Evolutionary conservation across 768 basidiomycete species (phyloP), one percentile per base, ranked within the genome.

Genomic region (Lactarius hatsudake): DNA sequence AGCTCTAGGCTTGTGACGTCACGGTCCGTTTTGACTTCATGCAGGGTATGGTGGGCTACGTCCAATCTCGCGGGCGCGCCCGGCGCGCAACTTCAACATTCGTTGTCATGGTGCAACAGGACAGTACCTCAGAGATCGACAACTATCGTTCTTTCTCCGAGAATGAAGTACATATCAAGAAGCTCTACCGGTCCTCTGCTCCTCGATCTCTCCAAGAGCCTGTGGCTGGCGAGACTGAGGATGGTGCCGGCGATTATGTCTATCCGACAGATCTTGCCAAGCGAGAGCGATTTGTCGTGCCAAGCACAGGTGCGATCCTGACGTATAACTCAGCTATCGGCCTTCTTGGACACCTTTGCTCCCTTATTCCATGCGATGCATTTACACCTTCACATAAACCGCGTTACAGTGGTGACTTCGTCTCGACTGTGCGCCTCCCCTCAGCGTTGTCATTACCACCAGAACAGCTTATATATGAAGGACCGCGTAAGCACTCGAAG

Each of bases 41-140:
- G 9, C 84, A 89, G 48, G 91, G 93, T 68, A 87, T 94, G 84
- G 87, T 90, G 23, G 90, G 89, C 59, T 96, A 96, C 71, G 85
- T 96, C 51, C 94, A 96, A 75, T 94, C 91, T 23, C 87, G 94
- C 32, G 94, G 94, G 45, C 83, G 94, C 15, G 94, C 94, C 0
- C 82, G 94, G 56, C 89, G 87, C 67, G 84, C 85, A 64, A 79
- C 84, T 0, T 93, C 93, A 1, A 88, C 86, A 2, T 96, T 91
- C 71, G 80, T 95, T 54, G 82, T 95, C 36, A 90, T 96, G 91
- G 81, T 93, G 20, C 85, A 87, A 68, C 78, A 88, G 66, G 83
- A 84, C 59, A 81, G 88, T 58, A 74, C 78, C 1, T 77, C 79
- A 1, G 84, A 88, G 63, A 76, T 88, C 1, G 79, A 80, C 26